phyloP scores from a whole-genome alignment of 352 stramenopile species.

The Globisporangium uncinulatum region DNA sequence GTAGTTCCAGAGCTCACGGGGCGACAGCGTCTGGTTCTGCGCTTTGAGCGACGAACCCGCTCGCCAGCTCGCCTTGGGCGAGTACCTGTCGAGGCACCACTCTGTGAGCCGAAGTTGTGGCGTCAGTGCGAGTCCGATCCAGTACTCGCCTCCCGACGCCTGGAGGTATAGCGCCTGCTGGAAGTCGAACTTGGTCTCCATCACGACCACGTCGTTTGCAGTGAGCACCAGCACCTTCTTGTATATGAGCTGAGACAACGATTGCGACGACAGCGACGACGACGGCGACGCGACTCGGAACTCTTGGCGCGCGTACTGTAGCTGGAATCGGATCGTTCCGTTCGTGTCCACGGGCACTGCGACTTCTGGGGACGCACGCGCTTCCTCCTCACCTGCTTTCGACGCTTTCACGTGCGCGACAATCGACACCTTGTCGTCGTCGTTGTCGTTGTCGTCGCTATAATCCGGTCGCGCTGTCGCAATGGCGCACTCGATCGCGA shows the following conservation, averaged over 20 bases:
- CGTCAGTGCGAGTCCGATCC: slow-evolving; percentile 43
- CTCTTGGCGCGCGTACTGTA: slow-evolving; percentile 48
- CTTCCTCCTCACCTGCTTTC: slow-evolving; percentile 19
- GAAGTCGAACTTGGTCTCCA: slow-evolving; percentile 45
- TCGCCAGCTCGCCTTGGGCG: slow-evolving; percentile 25
- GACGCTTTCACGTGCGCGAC: slow-evolving; percentile 14
- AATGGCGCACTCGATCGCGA: slow-evolving; percentile 14
- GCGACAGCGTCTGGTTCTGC: slow-evolving; percentile 27
- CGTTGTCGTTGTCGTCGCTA: slow-evolving; percentile 15
- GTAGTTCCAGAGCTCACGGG: slow-evolving; percentile 56
- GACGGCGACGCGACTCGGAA: slow-evolving; percentile 9
- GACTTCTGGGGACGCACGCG: slow-evolving; percentile 23
- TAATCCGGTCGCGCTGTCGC: not conserved
- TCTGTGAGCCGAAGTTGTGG: slow-evolving; percentile 24
- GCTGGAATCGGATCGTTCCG: slow-evolving; percentile 24
- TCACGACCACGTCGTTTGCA: slow-evolving; percentile 35
- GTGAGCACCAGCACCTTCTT: slow-evolving; percentile 42
- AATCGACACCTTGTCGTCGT: slow-evolving; percentile 24
- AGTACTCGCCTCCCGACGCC: slow-evolving; percentile 39
- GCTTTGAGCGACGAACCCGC: slow-evolving; percentile 24
- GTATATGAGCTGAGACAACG: slow-evolving; percentile 36
- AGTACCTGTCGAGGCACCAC: slow-evolving; percentile 57
- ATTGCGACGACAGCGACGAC: slow-evolving; percentile 9
- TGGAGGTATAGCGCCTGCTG: slow-evolving; percentile 35
- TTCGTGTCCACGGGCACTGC: slow-evolving; percentile 16